Conservation (phyloP, 345 rosid species). For the Murraya koenigii region DNA sequence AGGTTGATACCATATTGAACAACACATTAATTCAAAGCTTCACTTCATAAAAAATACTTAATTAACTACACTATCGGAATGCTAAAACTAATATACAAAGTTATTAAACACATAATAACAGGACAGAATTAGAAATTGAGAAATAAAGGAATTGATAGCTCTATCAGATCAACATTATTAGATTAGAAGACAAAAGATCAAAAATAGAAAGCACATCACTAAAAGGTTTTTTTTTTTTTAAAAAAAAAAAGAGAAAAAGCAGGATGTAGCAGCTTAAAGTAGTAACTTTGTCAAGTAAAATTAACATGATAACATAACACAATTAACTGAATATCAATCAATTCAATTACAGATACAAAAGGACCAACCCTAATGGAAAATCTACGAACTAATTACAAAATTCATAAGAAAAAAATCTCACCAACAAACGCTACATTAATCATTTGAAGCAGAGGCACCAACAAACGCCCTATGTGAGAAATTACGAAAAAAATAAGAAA, state of each 20-base stretch:
- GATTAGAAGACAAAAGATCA: not conserved
- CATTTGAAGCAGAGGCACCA: not conserved
- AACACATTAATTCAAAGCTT: not conserved
- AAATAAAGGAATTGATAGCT: not conserved
- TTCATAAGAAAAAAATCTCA: not conserved
- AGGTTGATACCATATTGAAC: not conserved
- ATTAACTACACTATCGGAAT: not conserved
- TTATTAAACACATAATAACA: not conserved
- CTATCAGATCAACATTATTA: not conserved
- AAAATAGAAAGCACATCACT: not conserved
- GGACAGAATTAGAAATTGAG: not conserved
- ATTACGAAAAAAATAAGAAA: not conserved
- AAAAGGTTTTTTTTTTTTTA: not conserved
- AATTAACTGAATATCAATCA: not conserved
- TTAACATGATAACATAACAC: not conserved
- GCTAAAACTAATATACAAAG: not conserved
- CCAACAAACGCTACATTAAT: not conserved
- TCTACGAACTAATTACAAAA: not conserved
- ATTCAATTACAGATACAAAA: not conserved
- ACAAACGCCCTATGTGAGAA: not conserved
- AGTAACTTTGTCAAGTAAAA: not conserved
- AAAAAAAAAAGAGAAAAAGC: no score
- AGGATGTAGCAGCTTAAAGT: not conserved
- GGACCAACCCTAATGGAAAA: not conserved
- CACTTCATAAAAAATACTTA: not conserved